Percentiles rank a stretch among this genome's conserved stretches.
These are phyloP conservation scores for Citrullus colocynthis DNA, from an alignment of 306 rosid species.

Conservation along the genomic window DNA sequence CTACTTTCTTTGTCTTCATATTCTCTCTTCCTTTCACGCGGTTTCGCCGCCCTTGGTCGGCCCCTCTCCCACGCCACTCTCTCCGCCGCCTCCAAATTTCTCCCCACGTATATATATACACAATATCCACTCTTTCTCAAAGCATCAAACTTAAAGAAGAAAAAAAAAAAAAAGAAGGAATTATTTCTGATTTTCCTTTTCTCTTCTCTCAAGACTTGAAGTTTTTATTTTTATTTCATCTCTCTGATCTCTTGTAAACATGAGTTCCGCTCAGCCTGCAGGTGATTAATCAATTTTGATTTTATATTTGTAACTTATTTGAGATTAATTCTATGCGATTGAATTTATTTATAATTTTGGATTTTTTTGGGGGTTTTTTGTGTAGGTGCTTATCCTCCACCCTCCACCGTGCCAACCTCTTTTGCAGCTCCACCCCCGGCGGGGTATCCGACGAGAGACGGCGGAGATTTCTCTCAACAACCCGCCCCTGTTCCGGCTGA, in stretches of 20 bases:
- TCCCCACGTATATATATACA: not conserved
- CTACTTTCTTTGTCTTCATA: not conserved
- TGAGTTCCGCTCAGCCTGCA: conserved; percentile 6
- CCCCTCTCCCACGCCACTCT: not conserved
- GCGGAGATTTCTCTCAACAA: conserved; percentile 12
- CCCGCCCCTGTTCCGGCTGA: conserved; percentile 13
- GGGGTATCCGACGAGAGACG: conserved; percentile 57
- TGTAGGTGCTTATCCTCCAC: conserved; percentile 22
- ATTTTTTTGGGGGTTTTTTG: not conserved
- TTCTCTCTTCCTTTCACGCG: not conserved
- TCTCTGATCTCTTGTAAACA: not conserved
- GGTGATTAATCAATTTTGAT: not conserved
- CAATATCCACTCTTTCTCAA: not conserved
- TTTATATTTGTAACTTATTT: too few relatives aligned
- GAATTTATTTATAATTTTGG: too few relatives aligned
- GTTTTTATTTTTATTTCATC: not conserved
- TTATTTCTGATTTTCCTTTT: not conserved
- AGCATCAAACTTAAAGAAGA: not conserved
- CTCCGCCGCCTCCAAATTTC: not conserved
- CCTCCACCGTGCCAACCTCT: conserved; percentile 19
- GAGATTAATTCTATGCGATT: too few relatives aligned
- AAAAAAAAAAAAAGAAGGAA: not conserved
- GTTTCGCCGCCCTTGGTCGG: not conserved
- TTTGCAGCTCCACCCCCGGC: conserved; percentile 42
- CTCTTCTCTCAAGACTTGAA: too few relatives aligned